Evolutionary conservation across 2,329 filamentous ascomycete species (phyloP), one percentile per base, ranked within the genome.

Genomic region (Tricladium varicosporioides): DNA sequence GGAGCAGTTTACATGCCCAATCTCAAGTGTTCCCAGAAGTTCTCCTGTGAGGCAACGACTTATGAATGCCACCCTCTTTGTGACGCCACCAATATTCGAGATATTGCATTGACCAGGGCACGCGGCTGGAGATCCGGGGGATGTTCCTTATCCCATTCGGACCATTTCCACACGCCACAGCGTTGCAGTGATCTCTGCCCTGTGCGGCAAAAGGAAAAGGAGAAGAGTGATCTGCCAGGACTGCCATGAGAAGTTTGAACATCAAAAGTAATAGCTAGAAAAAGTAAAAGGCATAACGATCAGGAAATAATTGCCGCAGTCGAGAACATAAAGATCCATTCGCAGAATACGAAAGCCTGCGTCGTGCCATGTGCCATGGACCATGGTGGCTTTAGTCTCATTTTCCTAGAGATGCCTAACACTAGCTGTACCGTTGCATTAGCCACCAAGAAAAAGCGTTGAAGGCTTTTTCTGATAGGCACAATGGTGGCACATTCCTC

Each of bases 21-120:
- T 27, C 22, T 27, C 22, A 27, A 27, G 22, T 27, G 22, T 27
- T 27, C 22, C 22, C 22, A 27, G 22, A 27, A 27, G 22, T 27
- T 27, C 22, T 27, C 22, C 11, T 31, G 16, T 15, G 16, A 31
- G 19, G 22, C 16, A 13, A n/a, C 27, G 18, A 22, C 27, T 15
- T 15, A n/a, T 18, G 52, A 15, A 32, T 48, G 50, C 42, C 18
- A 59, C 51, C 51, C 51, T 56, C 50, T 46, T 22, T 33, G 44
- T 32, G 16, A 51, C 58, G 63, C 63, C 61, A 65, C 61, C 57
- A 62, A 65, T 62, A 63, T 57, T 60, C 43, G 53, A 52, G 55
- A 60, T 51, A 56, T 48, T 18, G 56, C 40, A 50, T 51, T 22
- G 51, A 48, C 47, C 44, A 57, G 55, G 61, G 50, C 52, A 53